These are phyloP conservation scores for Didymella sp. DNA, from an alignment of 2,329 filamentous ascomycete species.

Conservation along the genomic window DNA sequence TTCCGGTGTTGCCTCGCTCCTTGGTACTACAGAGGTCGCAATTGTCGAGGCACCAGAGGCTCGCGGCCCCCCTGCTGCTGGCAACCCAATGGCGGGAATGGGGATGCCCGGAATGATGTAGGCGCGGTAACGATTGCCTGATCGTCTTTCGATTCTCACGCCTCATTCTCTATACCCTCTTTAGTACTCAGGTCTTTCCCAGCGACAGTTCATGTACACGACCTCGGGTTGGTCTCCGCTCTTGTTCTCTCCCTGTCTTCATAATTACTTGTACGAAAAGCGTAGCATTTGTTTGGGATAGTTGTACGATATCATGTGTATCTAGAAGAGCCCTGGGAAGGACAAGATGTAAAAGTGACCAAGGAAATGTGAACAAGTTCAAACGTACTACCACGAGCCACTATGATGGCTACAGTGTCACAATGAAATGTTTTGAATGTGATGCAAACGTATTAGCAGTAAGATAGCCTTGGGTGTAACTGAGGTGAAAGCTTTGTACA, in stretches of 20 bases:
- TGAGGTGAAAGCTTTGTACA: not conserved
- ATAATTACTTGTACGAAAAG: slow-evolving; percentile 42
- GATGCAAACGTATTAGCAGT: not conserved
- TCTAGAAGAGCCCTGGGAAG: slow-evolving; percentile 39
- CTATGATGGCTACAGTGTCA: not conserved
- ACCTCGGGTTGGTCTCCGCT: slow-evolving; percentile 48
- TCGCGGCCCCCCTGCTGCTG: no score
- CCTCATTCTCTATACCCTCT: slow-evolving; percentile 24
- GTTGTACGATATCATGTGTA: slow-evolving; percentile 50
- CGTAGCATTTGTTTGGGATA: slow-evolving; percentile 40
- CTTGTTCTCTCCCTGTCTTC: slow-evolving; percentile 39
- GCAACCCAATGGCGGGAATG: slow-evolving; percentile 18
- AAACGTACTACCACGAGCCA: not conserved
- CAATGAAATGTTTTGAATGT: not conserved
- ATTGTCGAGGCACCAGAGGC: slow-evolving; percentile 99
- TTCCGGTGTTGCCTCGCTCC: slow-evolving; percentile 92
- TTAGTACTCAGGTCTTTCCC: slow-evolving; percentile 40
- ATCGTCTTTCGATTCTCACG: no score
- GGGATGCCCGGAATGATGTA: slow-evolving; percentile 65
- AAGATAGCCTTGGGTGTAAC: not conserved
- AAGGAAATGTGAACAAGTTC: slow-evolving; percentile 39
- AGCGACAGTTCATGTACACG: slow-evolving; percentile 45
- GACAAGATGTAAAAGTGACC: slow-evolving; percentile 42
- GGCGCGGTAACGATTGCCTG: no score
- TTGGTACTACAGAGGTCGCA: slow-evolving; percentile 97